Base-by-base conservation (phyloP, 2,329 filamentous ascomycete genomes). In the Thielaviopsis cerberus region DNA sequence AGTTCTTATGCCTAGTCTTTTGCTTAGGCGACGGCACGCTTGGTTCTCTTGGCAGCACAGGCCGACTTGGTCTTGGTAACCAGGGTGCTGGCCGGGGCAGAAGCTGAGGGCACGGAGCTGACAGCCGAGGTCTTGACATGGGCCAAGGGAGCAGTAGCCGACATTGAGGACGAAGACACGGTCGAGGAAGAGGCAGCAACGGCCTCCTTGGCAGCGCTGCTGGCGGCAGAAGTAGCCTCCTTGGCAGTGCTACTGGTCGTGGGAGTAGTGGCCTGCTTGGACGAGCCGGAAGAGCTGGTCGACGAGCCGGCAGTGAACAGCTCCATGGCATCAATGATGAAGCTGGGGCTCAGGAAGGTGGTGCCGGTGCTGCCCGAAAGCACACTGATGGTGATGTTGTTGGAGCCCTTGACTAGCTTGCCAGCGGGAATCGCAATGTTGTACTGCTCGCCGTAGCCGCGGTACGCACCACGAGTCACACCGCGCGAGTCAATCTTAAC, bases 391-490 rank as follows among this genome's bases (percentile, higher is more conserved):
- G 74, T 79, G 55, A 85, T 76, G n/a, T 78, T 83, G 64, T 85
- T 86, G 7, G 68, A 68, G 0, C 81, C 82, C n/a, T 71, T 69
- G 7, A 77, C 72, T 53, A 86, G 72, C 2, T 72, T 80, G 0
- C 80, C 80, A 1, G 76, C 69, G 0, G 81, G 79, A 53, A 85
- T 76, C n/a, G 68, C 69, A 52, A 79, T 75, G 60, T 81, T 74
- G 64, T 85, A 85, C 5, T 83, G 74, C 63, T 86, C 81, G 4
- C 81, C 81, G 57, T 73, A 70, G 0, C 82, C 82, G 7, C 80
- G 72, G 64, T 85, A 85, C 0, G 80, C 80, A 11, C 82, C 82
- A 13, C 82, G 72, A 0, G 82, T 85, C 1, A 85, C 74, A 13
- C 82, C 82, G 17, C 82, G 74, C 4, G 77, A 81, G 65, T 85